Base-by-base conservation (phyloP, 108 stramenopile genomes). In the Tribonema minus region DNA sequence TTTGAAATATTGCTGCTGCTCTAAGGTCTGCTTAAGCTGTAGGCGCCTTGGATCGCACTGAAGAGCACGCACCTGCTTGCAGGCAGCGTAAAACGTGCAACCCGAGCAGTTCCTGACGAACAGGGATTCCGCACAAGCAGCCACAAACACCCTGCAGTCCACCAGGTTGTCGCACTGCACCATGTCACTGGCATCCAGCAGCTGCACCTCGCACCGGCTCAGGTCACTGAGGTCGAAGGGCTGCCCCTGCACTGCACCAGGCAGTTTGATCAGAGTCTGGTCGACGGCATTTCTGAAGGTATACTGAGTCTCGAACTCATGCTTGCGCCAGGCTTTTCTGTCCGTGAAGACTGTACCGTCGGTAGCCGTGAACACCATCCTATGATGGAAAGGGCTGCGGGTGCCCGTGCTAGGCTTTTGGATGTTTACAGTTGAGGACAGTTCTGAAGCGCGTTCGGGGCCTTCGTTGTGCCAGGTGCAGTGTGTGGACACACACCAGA, bases 261-360 rank as follows among this genome's bases (percentile, higher is more conserved):
- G 84, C n/a, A 64, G 59, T 61, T 90, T 91, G 23, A 61, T 68
- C 38, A 90, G 82, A 3, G 73, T 87, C 60, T 86, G 80, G 25
- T 64, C 58, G 31, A 38, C 64, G 27, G 64, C 66, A 28, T 60
- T 25, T 5, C 59, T 79, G 76, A 92, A 91, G 7, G 91, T 88
- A 81, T 90, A 92, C 62, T 85, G 88, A 23, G 88, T 90, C 33
- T 86, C 77, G 87, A 90, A 89, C 85, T 90, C 86, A 66, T 92
- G 85, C 63, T 87, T 85, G 58, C 90, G 83, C 71, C 85, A 92
- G 37, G 83, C 80, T 20, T 63, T 58, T 2, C 87, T 79, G 37
- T 87, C 72, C 7, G 74, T 66, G 68, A 92, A 92, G 46, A 82
- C 76, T 3, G 74, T 87, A 6, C 92, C 92, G 67, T 92, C 92